Evolutionary conservation across 768 basidiomycete genomes (phyloP).

Genomic region (Mycena maculata): DNA sequence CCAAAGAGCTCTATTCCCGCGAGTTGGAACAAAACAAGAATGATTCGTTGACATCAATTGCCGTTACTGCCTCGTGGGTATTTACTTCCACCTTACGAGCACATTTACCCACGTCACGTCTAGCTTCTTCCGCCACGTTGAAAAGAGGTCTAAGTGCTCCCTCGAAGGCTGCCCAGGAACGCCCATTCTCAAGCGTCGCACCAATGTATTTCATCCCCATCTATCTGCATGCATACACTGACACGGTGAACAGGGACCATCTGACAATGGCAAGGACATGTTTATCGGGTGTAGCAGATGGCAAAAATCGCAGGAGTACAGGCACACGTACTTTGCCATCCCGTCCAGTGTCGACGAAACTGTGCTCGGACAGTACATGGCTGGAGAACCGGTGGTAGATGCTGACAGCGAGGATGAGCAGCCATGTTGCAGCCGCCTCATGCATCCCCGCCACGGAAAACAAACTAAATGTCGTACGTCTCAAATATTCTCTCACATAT

Average conservation of each 20-base stretch:
- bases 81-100: neutral
- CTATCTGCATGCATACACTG: neutral
- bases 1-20: neutral
- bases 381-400: neutral
- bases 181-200: neutral
- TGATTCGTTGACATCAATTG: neutral
- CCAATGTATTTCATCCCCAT: neutral
- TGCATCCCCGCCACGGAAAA: neutral
- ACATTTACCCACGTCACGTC: too few relatives aligned
- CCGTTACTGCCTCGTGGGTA: neutral
- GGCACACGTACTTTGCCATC: neutral
- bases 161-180: neutral
- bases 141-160: neutral
- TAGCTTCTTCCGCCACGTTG: neutral
- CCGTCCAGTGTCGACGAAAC: neutral
- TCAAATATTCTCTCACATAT: neutral
- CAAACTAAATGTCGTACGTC: neutral
- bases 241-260: neutral
- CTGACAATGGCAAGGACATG: neutral
- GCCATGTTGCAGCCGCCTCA: neutral
- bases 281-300: constrained; percentile 1
- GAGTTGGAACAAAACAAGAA: neutral
- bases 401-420: neutral
- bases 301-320: neutral
- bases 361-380: neutral